Evolutionary conservation across 768 basidiomycete species (phyloP).

Genomic region (Favolaschia claudopus): DNA sequence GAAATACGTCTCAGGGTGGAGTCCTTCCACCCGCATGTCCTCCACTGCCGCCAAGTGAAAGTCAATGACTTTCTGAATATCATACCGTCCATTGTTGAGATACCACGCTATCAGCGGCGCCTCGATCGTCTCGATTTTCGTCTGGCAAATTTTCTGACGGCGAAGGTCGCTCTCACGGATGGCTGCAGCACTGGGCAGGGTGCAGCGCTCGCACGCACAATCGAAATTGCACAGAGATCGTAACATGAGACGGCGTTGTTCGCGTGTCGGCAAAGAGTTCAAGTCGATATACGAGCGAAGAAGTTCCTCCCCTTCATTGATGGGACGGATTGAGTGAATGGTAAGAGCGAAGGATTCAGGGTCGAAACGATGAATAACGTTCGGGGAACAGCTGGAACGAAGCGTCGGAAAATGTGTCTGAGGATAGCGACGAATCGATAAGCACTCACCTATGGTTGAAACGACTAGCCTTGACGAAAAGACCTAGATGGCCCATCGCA

Average conservation of each 20-base stretch:
- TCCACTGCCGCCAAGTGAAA: slow-evolving; percentile 19
- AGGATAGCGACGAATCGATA: not conserved
- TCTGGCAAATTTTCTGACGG: slow-evolving; percentile 8
- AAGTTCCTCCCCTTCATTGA: slow-evolving; percentile 24
- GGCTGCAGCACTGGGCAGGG: not conserved
- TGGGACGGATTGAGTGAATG: slow-evolving; percentile 17
- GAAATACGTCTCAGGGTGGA: slow-evolving; percentile 12
- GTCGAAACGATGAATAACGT: slow-evolving; percentile 21
- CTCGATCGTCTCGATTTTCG: not conserved
- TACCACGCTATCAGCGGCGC: slow-evolving; percentile 18
- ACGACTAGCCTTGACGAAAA: slow-evolving; percentile 20
- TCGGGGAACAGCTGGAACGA: slow-evolving; percentile 22
- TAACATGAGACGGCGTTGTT: slow-evolving; percentile 7
- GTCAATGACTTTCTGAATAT: slow-evolving; percentile 17
- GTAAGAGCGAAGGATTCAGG: slow-evolving; percentile 20
- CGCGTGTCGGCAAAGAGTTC: not conserved
- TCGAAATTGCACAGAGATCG: slow-evolving; percentile 13
- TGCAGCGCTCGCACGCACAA: slow-evolving; percentile 16
- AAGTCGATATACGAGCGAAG: slow-evolving; percentile 21
- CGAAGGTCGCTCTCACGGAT: slow-evolving; percentile 12
- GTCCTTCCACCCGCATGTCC: slow-evolving; percentile 21
- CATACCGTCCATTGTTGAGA: slow-evolving; percentile 1
- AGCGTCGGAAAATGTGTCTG: not conserved
- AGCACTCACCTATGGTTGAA: slow-evolving; percentile 23
- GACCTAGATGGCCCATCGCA: slow-evolving; percentile 21